Conservation (phyloP, 306 rosid genomes). For the Rosa rugosa region DNA sequence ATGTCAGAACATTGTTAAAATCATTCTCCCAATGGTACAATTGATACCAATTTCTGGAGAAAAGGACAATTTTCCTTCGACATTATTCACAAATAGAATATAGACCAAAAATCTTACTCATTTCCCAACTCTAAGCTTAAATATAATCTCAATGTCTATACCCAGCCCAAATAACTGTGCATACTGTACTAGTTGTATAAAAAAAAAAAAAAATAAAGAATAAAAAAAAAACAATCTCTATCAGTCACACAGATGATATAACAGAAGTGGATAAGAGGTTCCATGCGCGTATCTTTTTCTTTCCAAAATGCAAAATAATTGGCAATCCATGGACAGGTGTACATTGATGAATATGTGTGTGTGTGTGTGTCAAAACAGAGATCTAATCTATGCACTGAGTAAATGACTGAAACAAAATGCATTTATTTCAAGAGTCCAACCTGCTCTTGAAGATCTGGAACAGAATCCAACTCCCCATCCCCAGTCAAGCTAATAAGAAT, state of each 20-base stretch:
- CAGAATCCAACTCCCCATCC: conserved; percentile 75
- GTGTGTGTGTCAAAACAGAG: background rate
- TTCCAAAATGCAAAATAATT: background rate
- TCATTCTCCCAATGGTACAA: too few relatives aligned
- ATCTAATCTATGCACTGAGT: background rate
- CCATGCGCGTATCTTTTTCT: background rate
- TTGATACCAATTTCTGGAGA: too few relatives aligned
- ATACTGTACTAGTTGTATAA: background rate
- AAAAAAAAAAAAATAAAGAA: too few relatives aligned
- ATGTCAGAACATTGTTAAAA: too few relatives aligned
- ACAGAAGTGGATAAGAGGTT: background rate
- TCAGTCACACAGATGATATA: background rate
- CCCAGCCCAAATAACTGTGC: background rate
- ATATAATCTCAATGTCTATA: too few relatives aligned
- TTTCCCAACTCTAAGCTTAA: too few relatives aligned
- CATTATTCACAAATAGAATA: too few relatives aligned
- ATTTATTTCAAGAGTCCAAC: conserved; percentile 28
- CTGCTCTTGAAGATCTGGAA: conserved; percentile 92
- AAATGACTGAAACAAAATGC: conserved; percentile 18
- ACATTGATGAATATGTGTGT: too few relatives aligned
- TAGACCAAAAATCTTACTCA: too few relatives aligned
- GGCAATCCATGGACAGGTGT: background rate
- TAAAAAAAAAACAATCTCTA: too few relatives aligned
- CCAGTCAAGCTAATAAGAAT: conserved; percentile 72
- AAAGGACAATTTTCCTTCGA: too few relatives aligned